Evolutionary conservation across 2,329 filamentous ascomycete genomes (phyloP), one percentile per base, ranked within the genome.

Genomic region (Acephala macrosclerotiorum): DNA sequence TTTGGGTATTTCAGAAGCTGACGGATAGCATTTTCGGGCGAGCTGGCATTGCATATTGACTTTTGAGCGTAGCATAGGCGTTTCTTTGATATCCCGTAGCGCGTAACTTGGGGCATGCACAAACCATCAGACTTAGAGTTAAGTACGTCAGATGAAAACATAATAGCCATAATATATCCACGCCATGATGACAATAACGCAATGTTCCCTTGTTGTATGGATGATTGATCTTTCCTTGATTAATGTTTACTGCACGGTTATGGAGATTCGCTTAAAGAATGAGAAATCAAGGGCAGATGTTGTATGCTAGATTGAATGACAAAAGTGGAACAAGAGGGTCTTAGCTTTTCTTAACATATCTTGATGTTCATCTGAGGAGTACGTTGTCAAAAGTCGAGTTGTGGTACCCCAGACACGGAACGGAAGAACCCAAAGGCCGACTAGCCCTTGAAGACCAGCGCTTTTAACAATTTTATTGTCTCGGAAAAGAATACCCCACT

Each of bases 61-160:
- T 64, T 64, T 69, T 65, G 57, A 70, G 68, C 68, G 68, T 68
- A 66, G 68, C 68, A 70, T 70, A 45, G 58, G 67, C 65, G 63
- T 67, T 58, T 53, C 53, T 65, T 57, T 65, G 61, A 66, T 68
- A 68, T 68, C 47, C 60, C 58, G 63, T 66, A 60, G 61, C 57
- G 53, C 51, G 20, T 40, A 25, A 35, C 11, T 36, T 47, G 11
- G 25, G 20, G 49, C 29, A 35, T 38, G 25, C 20, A 63, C 25
- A 33, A 49, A 29, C 22, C 14, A 29, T 33, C 3, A 53, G 14
- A 26, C 14, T 18, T 29, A 53, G 25, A 33, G 20, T 51, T 29
- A 8, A 26, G 25, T 53, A 53, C 25, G 25, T 33, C 49, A 53
- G 25, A 53, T 29, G 33, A 12, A 33, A 29, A 53, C 14, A 53